Evolutionary conservation across 208 protist genomes (phyloP).

Genomic region (Acanthamoeba healyi): DNA sequence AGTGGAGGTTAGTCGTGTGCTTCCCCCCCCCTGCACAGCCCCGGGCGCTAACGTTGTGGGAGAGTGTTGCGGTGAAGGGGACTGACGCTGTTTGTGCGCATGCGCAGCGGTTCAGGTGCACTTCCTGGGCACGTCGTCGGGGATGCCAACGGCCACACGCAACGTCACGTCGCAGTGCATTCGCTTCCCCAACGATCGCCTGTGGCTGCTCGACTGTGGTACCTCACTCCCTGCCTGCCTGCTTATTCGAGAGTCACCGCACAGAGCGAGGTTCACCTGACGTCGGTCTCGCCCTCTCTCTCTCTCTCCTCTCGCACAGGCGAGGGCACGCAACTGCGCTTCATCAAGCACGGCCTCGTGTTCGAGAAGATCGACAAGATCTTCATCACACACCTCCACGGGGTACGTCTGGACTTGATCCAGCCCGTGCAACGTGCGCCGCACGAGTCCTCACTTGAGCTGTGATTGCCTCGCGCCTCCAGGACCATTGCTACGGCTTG

Average conservation of each 20-base stretch:
- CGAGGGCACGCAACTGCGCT: constrained; percentile 20
- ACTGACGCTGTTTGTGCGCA: neutral
- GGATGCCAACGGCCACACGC: neutral
- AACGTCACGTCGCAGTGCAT: constrained; percentile 17
- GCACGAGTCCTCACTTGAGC: too few species aligned
- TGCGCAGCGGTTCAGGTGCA: constrained; percentile 8
- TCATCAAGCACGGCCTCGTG: neutral
- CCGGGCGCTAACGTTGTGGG: neutral
- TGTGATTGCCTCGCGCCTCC: neutral
- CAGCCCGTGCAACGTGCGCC: too few species aligned
- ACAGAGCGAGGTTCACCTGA: neutral
- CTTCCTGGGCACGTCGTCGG: constrained; percentile 9
- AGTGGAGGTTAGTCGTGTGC: neutral
- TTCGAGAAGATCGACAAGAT: constrained; percentile 44
- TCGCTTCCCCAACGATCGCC: neutral
- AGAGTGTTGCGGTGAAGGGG: too few species aligned
- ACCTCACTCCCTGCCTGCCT: neutral
- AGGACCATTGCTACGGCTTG: constrained; percentile 27
- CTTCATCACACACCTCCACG: constrained; percentile 19
- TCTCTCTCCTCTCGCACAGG: neutral
- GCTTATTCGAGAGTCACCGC: too few species aligned
- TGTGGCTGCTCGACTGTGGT: constrained; percentile 35
- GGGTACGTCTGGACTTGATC: neutral
- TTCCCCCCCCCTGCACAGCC: neutral
- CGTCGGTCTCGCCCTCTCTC: too few species aligned